Conservation (phyloP, 2,329 filamentous ascomycete species). For the Aspergillus jensenii region DNA sequence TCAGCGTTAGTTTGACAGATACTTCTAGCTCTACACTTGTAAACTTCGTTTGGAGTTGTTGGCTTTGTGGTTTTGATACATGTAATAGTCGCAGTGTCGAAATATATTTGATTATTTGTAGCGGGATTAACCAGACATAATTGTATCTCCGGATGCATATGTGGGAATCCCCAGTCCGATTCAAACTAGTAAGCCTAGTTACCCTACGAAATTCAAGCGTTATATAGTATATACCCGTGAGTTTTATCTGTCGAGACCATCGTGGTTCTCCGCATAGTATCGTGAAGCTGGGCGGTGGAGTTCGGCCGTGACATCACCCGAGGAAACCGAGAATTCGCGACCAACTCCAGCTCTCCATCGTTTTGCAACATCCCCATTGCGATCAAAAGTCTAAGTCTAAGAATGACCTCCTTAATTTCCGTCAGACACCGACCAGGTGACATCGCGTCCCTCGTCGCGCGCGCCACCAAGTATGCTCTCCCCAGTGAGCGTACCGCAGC, state of each 20-base stretch:
- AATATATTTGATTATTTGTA: too few species aligned
- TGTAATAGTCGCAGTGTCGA: too few species aligned
- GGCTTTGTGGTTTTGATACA: too few species aligned
- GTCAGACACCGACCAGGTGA: slow-evolving; percentile 3
- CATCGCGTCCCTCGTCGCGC: slow-evolving; percentile 6
- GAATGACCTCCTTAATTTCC: slow-evolving; percentile 13
- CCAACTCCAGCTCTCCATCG: neutral
- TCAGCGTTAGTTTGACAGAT: too few species aligned
- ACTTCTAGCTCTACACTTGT: too few species aligned
- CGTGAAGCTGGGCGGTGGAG: neutral
- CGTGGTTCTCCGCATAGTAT: neutral
- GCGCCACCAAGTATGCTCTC: slow-evolving; percentile 5
- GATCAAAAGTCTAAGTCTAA: neutral
- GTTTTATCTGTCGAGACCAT: neutral
- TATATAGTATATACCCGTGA: neutral
- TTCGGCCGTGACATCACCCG: slow-evolving; percentile 12
- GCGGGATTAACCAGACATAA: too few species aligned
- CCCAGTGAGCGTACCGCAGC: neutral
- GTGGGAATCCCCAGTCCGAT: too few species aligned
- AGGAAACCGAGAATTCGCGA: neutral
- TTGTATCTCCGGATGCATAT: too few species aligned
- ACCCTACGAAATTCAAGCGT: neutral
- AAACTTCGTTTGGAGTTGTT: too few species aligned
- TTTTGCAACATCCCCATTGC: neutral
- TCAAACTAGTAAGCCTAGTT: neutral